Conservation (phyloP, 1,139 yeast genomes). For the Maudiozyma humilis region DNA sequence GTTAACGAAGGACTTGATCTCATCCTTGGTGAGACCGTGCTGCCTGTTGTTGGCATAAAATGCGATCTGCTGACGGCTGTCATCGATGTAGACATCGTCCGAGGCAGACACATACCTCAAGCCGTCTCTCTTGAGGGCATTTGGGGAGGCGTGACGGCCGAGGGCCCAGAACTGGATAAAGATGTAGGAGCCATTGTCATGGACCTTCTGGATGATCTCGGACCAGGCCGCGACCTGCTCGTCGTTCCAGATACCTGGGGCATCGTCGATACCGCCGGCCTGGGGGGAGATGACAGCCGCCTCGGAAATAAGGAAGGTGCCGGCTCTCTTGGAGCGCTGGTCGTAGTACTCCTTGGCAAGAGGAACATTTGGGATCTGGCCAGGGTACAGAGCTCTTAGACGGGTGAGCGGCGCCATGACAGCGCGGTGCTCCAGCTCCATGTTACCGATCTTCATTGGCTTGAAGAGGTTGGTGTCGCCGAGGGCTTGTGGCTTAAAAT, state of each 20-base stretch:
- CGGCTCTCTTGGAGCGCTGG: conserved; percentile 30
- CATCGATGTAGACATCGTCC: conserved; percentile 30
- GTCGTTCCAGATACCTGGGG: conserved; percentile 19
- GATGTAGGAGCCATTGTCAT: conserved; percentile 34
- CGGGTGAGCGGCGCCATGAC: conserved; percentile 46
- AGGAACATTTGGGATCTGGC: conserved; percentile 19
- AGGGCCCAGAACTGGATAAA: conserved; percentile 51
- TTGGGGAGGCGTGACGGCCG: conserved; percentile 46
- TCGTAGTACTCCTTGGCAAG: conserved; percentile 29
- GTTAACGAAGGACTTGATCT: too few relatives aligned
- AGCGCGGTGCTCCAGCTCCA: conserved; percentile 30
- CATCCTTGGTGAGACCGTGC: conserved; percentile 31
- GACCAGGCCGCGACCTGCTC: conserved; percentile 4
- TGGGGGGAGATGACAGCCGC: conserved; percentile 28
- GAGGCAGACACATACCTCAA: conserved; percentile 31
- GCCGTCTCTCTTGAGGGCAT: conserved; percentile 32
- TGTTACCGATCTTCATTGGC: conserved; percentile 1
- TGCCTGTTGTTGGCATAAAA: conserved; percentile 26
- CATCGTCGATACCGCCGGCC: conserved; percentile 53
- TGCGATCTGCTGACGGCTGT: conserved; percentile 29
- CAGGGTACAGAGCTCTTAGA: conserved; percentile 34
- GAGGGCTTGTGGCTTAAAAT: too few relatives aligned
- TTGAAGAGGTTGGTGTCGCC: too few relatives aligned
- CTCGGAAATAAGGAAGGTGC: conserved; percentile 33
- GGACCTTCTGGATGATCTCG: conserved; percentile 30